Evolutionary conservation across 257 asterid species (phyloP), one percentile per base, ranked within the genome.

Genomic region (Nicotiana attenuata): DNA sequence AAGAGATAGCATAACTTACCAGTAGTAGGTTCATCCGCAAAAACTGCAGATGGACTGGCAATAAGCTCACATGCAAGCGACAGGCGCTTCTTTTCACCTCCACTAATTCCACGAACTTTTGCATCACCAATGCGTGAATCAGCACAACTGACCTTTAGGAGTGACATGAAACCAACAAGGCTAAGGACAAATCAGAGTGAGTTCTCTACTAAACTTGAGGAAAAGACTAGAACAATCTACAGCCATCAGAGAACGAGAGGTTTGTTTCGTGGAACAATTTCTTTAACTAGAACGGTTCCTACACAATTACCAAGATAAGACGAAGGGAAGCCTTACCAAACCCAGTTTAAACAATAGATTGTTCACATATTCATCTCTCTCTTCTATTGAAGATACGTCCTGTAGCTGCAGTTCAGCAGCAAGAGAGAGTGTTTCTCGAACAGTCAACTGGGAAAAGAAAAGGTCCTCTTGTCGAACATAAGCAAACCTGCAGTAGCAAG

Each of bases 1-100:
- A 73, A 22, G 22, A 1, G 31, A 15, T 73, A 16, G 61, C 41
- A 50, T 19, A 60, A 78, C 53, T 65, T 90, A 89, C 98, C 97
- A 84, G 98, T 93, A 10, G 98, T 94, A 77, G 98, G 98, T 85
- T 96, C 99, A 88, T 96, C 99, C 80, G 99, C 98, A 87, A 96
- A 96, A 80, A 96, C 89, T 86, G 94, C 94, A 52, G 99, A 94
- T 80, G 99, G 99, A 83, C 99, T 96, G 82, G 99, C 99, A 81
- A 96, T 96, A n/a, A 96, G 97, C 83, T 96, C 98, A 83, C 99
- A 96, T 55, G 98, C 99, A 85, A 96, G 85, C 22, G 99, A 86
- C 85, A 96, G 82, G 86, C 99, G 91, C 87, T 96, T 96, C 97
- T 88, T 96, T 86, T 96, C 99, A 81, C 99, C 99, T 45, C 98